Conservation (phyloP, 1,284 basidiomycete species). For the Retiboletus flavoniger region DNA sequence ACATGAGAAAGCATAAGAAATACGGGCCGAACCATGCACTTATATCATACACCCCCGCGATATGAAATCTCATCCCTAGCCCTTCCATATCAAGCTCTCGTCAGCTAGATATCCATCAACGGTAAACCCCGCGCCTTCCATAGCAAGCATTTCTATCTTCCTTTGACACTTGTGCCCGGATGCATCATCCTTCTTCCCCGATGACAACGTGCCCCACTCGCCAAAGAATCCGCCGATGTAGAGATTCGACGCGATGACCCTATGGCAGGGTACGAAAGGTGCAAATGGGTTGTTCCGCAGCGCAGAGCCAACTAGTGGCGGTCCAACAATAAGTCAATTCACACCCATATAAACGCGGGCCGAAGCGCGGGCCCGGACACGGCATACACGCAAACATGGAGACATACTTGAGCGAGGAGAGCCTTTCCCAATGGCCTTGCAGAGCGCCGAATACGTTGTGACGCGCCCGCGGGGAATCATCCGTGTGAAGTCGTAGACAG, state of each 20-base stretch:
- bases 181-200: slow-evolving; percentile 3
- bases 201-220: slow-evolving; percentile 47
- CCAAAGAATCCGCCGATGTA: slow-evolving; percentile 62
- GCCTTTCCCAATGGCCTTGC: slow-evolving; percentile 46
- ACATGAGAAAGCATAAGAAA: neutral
- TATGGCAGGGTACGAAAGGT: slow-evolving; percentile 64
- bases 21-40: neutral
- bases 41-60: neutral
- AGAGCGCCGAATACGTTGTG: slow-evolving; percentile 57
- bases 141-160: slow-evolving; percentile 46
- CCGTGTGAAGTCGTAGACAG: slow-evolving; percentile 53
- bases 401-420: slow-evolving; percentile 57
- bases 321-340: neutral
- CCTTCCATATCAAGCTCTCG: slow-evolving; percentile 19
- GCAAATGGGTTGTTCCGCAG: slow-evolving; percentile 62
- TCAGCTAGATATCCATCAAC: slow-evolving; percentile 40
- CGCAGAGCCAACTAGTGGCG: slow-evolving; percentile 52
- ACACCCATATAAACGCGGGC: neutral
- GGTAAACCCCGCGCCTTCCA: slow-evolving; percentile 52
- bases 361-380: neutral
- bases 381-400: neutral
- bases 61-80: neutral
- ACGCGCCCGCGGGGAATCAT: slow-evolving; percentile 53
- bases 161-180: slow-evolving; percentile 13
- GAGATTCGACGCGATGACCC: slow-evolving; percentile 57